These are phyloP conservation scores for Cystoisospora suis DNA, from an alignment of 169 alveolate genomes.

Conservation along the genomic window DNA sequence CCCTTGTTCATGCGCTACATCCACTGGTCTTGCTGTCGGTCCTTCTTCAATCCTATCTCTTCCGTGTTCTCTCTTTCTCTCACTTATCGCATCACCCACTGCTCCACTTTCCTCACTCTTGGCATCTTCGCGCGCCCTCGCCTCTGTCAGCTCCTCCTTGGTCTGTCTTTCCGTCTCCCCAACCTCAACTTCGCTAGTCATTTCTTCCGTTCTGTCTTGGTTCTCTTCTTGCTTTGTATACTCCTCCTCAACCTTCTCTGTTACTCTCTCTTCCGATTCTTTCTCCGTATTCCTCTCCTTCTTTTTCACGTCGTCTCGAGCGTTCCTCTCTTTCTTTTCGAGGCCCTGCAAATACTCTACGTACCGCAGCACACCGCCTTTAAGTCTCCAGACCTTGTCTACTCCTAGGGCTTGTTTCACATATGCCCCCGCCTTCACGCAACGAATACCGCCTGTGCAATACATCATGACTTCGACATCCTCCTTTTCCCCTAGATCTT, in stretches of 20 bases:
- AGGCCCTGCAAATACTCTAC: conserved; percentile 13
- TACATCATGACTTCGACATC: conserved; percentile 64
- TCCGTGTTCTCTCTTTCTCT: not conserved
- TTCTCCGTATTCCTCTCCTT: not conserved
- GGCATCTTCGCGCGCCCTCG: too few relatives aligned
- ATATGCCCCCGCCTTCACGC: conserved; percentile 70
- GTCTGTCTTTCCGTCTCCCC: not conserved
- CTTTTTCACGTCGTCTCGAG: not conserved
- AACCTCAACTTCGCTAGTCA: not conserved
- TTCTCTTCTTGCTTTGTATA: not conserved
- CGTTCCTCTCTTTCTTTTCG: not conserved
- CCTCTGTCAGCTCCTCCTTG: too few relatives aligned
- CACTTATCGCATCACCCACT: not conserved
- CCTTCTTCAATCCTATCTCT: not conserved
- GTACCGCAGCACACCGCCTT: conserved; percentile 67
- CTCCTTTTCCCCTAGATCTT: not conserved
- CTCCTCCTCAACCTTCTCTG: not conserved
- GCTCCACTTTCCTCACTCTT: too few relatives aligned
- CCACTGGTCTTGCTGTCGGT: not conserved
- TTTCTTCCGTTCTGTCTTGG: not conserved
- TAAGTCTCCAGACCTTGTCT: conserved; percentile 53
- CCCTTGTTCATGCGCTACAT: not conserved
- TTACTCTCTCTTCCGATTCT: not conserved
- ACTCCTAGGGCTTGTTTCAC: conserved; percentile 67
- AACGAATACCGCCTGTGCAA: conserved; percentile 72